Base-by-base conservation (phyloP, 2,329 filamentous ascomycete genomes). In the Talaromyces sp. region DNA sequence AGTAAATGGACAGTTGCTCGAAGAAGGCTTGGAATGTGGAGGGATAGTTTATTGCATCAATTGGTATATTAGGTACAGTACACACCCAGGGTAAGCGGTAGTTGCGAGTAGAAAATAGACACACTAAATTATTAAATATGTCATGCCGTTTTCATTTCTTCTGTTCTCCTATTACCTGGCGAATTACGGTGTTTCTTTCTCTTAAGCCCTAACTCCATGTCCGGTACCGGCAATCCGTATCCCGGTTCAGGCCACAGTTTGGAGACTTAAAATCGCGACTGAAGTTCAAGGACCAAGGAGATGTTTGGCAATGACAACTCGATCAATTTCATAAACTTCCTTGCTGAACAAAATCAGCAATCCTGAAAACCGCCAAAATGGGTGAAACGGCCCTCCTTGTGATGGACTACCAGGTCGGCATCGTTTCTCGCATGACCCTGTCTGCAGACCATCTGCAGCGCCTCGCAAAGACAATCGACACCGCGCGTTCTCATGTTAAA, bases 341-440 rank as follows among this genome's bases (percentile, higher is more conserved):
- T n/a, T 53, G 8, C 19, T 5, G 8, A n/a, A 2, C 15, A 53
- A 34, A 25, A 15, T 5, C 22, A 8, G 13, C 5, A 11, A 51
- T 29, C 15, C 5, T 2, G 15, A 7, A 17, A 17, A 8, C 53
- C 29, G 29, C 19, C 56, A 63, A 25, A n/a, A 63, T 63, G 61
- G 25, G 25, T 5, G 70, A 70, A 58, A 74, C 74, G 6, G 75
- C 75, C 7, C 69, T 79, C 6, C 68, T 79, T 43, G 67, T 78
- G 56, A 73, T 79, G 53, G 77, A 79, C 68, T 43, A 78, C 53
- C 76, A 79, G 67, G 71, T 67, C 19, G 75, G 73, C 51, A 69
- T 73, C 47, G 10, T 78, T 17, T 29, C 38, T 31, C 58, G 58
- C 36, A 10, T 60, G 38, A 2, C 58, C 8, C 25, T 60, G 8